Evolutionary conservation across 106 monocot genomes (phyloP).

Genomic region (Agapanthus africanus): DNA sequence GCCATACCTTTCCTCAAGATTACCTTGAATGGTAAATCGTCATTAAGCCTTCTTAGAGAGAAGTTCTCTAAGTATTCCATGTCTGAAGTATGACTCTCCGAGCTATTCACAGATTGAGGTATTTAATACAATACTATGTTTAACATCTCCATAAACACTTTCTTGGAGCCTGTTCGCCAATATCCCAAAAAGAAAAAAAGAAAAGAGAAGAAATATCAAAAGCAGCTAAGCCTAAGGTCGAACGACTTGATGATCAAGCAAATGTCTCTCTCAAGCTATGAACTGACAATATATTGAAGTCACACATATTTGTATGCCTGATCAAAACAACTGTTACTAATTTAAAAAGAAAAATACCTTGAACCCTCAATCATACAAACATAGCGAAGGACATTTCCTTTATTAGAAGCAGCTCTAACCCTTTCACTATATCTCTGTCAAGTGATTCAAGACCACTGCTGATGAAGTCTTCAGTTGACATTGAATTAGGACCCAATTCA

Average conservation of each 20-base stretch:
- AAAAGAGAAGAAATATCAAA: too few species aligned
- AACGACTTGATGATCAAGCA: background rate
- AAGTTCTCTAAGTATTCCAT: too few species aligned
- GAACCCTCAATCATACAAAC: conserved; percentile 73
- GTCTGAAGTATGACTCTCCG: too few species aligned
- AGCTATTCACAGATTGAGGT: background rate
- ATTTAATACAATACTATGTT: background rate
- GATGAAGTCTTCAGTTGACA: conserved; percentile 76
- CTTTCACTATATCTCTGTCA: conserved; percentile 59
- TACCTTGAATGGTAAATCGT: too few species aligned
- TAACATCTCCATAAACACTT: background rate
- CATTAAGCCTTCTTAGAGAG: too few species aligned
- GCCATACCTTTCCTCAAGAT: too few species aligned
- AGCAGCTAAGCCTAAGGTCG: too few species aligned
- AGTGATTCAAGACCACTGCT: conserved; percentile 49
- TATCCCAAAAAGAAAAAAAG: too few species aligned
- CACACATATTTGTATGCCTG: background rate
- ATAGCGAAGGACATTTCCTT: conserved; percentile 86
- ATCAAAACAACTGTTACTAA: background rate
- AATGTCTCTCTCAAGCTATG: background rate
- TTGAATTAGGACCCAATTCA: conserved; percentile 59
- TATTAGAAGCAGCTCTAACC: conserved; percentile 45
- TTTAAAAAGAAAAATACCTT: conserved; percentile 38
- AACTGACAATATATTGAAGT: background rate
- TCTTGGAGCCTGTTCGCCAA: background rate